Evolutionary conservation across 441 rosid species (phyloP), one percentile per base, ranked within the genome.

Genomic region (Pelargonium fulgidum): DNA sequence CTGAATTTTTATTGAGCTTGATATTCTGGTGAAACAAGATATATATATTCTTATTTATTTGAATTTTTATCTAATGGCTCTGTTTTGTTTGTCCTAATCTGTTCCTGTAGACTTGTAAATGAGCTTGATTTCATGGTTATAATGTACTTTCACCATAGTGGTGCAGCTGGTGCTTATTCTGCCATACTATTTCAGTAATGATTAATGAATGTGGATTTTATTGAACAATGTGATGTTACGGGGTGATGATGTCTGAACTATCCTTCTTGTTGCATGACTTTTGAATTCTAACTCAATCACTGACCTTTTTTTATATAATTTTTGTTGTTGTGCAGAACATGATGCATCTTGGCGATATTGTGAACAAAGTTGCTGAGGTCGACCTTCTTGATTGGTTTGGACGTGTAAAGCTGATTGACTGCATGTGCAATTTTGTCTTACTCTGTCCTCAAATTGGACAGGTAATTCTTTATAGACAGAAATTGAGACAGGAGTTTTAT

Each of bases 381-480:
- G 92, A 85, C 70, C 88, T 89, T 76, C 86, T 89, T 79, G 95
- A 88, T 70, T 95, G 98, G 95, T 78, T 74, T 71, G 99, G 97
- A 74, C 97, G 99, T 68, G 83, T 82, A 68, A 86, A 78, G 83
- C 84, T 92, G 71, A 83, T 88, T 79, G 87, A 82, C 68, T 87
- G 98, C 82, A 84, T 92, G 71, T 86, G 91, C 76, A 80, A 86
- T 81, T 79, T 95, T 74, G 70, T 95, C 68, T 75, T 83, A 70
- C 87, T 90, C 74, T 73, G 77, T 78, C 98, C 99, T 73, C 85
- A 85, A 79, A 81, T 82, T 75, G 96, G 97, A 76, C 92, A 87
- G 99, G 99, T 94, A 73, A 81, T 70, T 76, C 66, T 62, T 68
- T 50, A 33, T 36, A 33, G 47, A 71, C n/a, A 54, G 20, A 47